Evolutionary conservation across 805 yeast genomes (phyloP).

Genomic region (Suhomyces kilbournensis): DNA sequence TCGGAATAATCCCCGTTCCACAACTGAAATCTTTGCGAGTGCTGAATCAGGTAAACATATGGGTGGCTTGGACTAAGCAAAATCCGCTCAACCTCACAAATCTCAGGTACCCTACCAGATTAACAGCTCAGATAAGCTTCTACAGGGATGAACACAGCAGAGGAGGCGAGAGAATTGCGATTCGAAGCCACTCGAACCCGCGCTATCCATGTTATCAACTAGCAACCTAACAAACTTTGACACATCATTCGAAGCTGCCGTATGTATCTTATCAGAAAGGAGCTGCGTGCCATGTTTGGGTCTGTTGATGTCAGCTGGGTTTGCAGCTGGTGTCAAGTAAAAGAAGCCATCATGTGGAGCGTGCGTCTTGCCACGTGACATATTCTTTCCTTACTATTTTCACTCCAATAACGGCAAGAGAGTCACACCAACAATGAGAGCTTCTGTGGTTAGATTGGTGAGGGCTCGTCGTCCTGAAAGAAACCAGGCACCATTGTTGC

Average conservation of each 20-base stretch:
- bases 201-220: not conserved
- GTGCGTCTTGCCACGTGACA: not conserved
- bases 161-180: not conserved
- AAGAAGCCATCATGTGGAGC: too few species aligned
- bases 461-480: constrained; percentile 43
- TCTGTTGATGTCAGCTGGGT: not conserved
- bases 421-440: constrained; percentile 29
- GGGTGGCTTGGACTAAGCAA: not conserved
- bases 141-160: not conserved
- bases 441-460: constrained; percentile 32
- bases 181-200: not conserved
- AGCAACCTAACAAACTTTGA: not conserved
- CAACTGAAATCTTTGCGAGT: not conserved
- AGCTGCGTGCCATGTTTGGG: not conserved
- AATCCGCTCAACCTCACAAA: not conserved
- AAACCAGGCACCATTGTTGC: constrained; percentile 52
- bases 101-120: not conserved
- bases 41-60: not conserved
- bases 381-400: too few species aligned
- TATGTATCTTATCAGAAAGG: not conserved
- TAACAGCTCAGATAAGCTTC: not conserved
- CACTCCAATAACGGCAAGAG: not conserved
- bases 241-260: not conserved
- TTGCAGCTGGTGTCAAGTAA: too few species aligned
- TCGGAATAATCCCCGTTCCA: not conserved